Percentiles rank a stretch among this genome's conserved stretches.
These are phyloP conservation scores for Pseudopithomyces chartarum DNA, from an alignment of 2,329 filamentous ascomycete genomes.

Conservation along the genomic window DNA sequence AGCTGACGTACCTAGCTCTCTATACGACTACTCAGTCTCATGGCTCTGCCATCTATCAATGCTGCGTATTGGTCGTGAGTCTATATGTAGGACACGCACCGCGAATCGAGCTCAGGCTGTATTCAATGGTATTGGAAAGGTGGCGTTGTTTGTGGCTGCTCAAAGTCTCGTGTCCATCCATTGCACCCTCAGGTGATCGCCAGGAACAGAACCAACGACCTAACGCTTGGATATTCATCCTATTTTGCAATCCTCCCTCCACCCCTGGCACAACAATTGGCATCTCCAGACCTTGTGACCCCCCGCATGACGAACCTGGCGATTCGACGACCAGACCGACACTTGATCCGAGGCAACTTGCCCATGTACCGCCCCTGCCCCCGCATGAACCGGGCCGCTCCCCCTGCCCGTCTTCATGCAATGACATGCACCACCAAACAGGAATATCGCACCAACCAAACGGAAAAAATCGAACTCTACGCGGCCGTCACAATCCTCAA, in stretches of 20 bases:
- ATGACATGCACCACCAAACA: neutral
- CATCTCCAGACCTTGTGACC: neutral
- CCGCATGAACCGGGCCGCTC: slow-evolving; percentile 1
- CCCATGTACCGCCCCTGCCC: neutral
- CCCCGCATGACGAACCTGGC: neutral
- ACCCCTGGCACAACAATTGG: neutral
- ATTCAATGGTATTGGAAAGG: too few relatives aligned
- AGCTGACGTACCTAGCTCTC: too few relatives aligned
- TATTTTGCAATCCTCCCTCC: too few relatives aligned
- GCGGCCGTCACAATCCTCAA: neutral
- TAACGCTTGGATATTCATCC: neutral
- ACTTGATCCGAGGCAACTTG: neutral
- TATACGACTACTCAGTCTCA: too few relatives aligned
- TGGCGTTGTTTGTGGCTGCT: too few relatives aligned
- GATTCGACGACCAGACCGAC: neutral
- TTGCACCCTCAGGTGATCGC: neutral
- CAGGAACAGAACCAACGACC: neutral
- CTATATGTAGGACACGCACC: too few relatives aligned
- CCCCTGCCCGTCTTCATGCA: neutral
- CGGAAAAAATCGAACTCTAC: neutral
- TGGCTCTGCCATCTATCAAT: too few relatives aligned
- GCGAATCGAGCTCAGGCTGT: too few relatives aligned
- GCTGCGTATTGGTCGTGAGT: too few relatives aligned
- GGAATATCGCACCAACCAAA: neutral
- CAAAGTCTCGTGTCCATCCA: neutral